These are phyloP conservation scores for Neonectria ditissima DNA, from an alignment of 2,329 filamentous ascomycete genomes.

Conservation along the genomic window DNA sequence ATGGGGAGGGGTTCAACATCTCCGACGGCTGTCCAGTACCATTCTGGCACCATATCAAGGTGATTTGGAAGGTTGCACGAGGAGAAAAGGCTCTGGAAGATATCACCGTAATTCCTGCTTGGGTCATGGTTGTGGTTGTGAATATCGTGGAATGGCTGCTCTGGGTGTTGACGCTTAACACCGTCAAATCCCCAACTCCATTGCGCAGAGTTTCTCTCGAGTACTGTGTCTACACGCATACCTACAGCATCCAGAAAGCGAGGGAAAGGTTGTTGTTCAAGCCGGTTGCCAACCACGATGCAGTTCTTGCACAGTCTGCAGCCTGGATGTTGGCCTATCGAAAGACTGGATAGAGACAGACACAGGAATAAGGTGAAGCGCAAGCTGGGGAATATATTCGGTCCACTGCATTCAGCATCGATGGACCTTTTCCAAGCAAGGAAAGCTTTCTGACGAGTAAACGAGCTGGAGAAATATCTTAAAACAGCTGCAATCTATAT, in stretches of 20 bases:
- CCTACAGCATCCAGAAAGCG: constrained; percentile 29
- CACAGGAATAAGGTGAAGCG: no score
- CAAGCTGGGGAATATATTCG: no score
- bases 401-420: not conserved
- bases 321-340: constrained; percentile 29
- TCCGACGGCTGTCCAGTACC: constrained; percentile 48
- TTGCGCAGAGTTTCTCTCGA: constrained; percentile 38
- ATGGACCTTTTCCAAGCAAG: no score
- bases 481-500: not conserved
- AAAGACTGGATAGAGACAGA: not conserved
- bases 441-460: no score
- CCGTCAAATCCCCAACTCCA: constrained; percentile 37
- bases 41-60: constrained; percentile 47
- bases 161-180: constrained; percentile 42
- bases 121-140: constrained; percentile 38
- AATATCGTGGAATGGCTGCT: constrained; percentile 37
- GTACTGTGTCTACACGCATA: constrained; percentile 37
- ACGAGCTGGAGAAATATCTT: no score
- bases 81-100: constrained; percentile 24
- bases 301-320: constrained; percentile 15
- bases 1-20: constrained; percentile 52
- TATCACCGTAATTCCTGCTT: constrained; percentile 39
- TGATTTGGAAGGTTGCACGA: constrained; percentile 41
- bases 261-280: constrained; percentile 18
- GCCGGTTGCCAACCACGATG: constrained; percentile 30